These are phyloP conservation scores for Leptographium galeiforme DNA, from an alignment of 2,329 filamentous ascomycete species.

Conservation along the genomic window DNA sequence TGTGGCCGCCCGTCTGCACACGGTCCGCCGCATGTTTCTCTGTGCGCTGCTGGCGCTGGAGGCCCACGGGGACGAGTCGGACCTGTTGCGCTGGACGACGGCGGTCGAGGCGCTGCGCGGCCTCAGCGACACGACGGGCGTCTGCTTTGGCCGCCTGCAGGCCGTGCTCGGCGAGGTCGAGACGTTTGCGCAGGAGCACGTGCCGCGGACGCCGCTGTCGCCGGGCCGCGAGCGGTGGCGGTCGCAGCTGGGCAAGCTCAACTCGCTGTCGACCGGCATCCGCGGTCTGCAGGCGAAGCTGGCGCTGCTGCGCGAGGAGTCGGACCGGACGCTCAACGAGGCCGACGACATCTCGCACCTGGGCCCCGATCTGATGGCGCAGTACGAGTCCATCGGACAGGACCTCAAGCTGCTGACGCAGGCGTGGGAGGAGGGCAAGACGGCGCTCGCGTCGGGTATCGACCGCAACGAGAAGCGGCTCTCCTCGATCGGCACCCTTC, in stretches of 20 bases:
- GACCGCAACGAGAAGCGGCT: constrained; percentile 64
- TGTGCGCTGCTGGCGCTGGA: constrained; percentile 83
- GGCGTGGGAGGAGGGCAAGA: constrained; percentile 79
- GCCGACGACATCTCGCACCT: constrained; percentile 61
- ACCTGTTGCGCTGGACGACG: constrained; percentile 65
- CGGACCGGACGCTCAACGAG: constrained; percentile 63
- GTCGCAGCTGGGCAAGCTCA: constrained; percentile 76
- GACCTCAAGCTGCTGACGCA: constrained; percentile 71
- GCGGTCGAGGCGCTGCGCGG: constrained; percentile 62
- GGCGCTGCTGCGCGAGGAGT: constrained; percentile 81
- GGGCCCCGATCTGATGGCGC: constrained; percentile 64
- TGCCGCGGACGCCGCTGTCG: constrained; percentile 47
- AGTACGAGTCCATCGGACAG: constrained; percentile 88
- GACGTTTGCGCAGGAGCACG: constrained; percentile 39
- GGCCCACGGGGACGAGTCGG: constrained; percentile 62
- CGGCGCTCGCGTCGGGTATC: constrained; percentile 68
- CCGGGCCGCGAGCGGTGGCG: constrained; percentile 75
- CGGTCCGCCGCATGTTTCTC: constrained; percentile 70
- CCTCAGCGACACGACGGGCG: constrained; percentile 46
- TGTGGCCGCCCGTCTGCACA: constrained; percentile 66
- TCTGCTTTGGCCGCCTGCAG: constrained; percentile 52
- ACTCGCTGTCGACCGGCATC: constrained; percentile 78
- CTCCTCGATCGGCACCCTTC: constrained; percentile 44
- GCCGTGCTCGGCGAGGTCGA: constrained; percentile 67
- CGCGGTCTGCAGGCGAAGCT: constrained; percentile 89